Evolutionary conservation across 306 rosid species (phyloP).

Genomic region (Rosa chinensis): DNA sequence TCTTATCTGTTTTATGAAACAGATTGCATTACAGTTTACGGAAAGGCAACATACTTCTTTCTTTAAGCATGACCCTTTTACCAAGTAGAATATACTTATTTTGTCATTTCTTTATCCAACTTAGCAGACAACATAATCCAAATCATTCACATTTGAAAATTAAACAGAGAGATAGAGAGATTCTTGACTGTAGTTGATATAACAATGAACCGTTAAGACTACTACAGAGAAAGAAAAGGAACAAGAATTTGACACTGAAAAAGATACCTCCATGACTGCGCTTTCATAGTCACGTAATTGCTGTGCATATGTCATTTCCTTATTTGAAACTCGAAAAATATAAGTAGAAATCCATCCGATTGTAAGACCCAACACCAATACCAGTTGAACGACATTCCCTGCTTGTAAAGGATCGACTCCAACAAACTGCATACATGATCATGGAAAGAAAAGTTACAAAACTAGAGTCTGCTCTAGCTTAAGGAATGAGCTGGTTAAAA

Average conservation of each 20-base stretch:
- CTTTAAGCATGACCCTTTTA: background rate
- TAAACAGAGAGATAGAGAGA: background rate
- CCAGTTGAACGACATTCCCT: slow-evolving; percentile 94
- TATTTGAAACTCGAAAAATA: slow-evolving; percentile 90
- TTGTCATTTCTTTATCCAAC: background rate
- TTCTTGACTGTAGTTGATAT: background rate
- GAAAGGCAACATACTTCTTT: background rate
- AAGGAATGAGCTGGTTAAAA: background rate
- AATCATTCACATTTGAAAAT: background rate
- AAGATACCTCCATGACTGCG: slow-evolving; percentile 88
- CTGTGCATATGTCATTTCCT: slow-evolving; percentile 97
- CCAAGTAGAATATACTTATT: background rate
- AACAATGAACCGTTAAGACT: background rate
- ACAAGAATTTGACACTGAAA: background rate
- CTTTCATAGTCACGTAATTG: slow-evolving; percentile 89
- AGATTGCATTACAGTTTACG: background rate
- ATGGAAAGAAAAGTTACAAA: slow-evolving; percentile 23
- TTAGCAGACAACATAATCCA: background rate
- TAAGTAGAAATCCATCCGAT: slow-evolving; percentile 94
- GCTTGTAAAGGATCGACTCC: slow-evolving; percentile 93
- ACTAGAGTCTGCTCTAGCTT: background rate
- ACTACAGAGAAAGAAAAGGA: background rate
- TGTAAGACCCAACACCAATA: slow-evolving; percentile 88
- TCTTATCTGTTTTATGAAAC: background rate
- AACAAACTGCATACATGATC: slow-evolving; percentile 49